Conservation (phyloP, 1,139 yeast species). For the Nakaseomyces kungkrabaensis region DNA sequence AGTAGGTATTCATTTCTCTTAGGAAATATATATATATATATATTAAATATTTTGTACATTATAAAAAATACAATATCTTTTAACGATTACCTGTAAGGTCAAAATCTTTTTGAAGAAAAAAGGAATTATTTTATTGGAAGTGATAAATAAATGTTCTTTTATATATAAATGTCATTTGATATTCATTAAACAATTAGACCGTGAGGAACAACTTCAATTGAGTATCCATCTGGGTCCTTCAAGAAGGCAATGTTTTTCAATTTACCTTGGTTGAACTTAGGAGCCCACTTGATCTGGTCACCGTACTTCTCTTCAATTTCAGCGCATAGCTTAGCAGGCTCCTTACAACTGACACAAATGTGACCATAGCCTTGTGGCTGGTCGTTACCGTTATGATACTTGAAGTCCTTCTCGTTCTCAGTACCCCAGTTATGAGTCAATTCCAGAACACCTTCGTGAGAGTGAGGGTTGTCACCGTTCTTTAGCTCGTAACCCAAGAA, state of each 20-base stretch:
- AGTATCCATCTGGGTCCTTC: constrained; percentile 89
- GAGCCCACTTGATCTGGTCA: constrained; percentile 41
- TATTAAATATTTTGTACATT: not conserved
- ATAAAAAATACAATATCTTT: not conserved
- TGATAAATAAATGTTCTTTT: not conserved
- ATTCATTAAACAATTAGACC: constrained; percentile 7
- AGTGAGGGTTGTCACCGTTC: constrained; percentile 30
- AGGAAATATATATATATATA: constrained; percentile 11
- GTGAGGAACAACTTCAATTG: constrained; percentile 57
- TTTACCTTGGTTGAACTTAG: constrained; percentile 52
- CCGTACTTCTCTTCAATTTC: constrained; percentile 40
- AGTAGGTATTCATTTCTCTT: constrained; percentile 95
- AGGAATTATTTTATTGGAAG: no score
- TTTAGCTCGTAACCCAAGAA: constrained; percentile 59
- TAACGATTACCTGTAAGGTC: not conserved
- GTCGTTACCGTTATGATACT: constrained; percentile 79
- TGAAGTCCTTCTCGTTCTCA: constrained; percentile 61
- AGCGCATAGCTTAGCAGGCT: constrained; percentile 49
- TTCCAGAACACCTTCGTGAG: constrained; percentile 61
- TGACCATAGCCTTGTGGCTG: constrained; percentile 81
- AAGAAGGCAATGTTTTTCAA: constrained; percentile 57
- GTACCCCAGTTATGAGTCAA: constrained; percentile 95
- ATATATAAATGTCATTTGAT: not conserved
- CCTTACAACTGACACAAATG: constrained; percentile 61
- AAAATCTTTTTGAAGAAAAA: not conserved